These are phyloP conservation scores for Debaryomyces maramus DNA, from an alignment of 805 yeast genomes.

Conservation along the genomic window DNA sequence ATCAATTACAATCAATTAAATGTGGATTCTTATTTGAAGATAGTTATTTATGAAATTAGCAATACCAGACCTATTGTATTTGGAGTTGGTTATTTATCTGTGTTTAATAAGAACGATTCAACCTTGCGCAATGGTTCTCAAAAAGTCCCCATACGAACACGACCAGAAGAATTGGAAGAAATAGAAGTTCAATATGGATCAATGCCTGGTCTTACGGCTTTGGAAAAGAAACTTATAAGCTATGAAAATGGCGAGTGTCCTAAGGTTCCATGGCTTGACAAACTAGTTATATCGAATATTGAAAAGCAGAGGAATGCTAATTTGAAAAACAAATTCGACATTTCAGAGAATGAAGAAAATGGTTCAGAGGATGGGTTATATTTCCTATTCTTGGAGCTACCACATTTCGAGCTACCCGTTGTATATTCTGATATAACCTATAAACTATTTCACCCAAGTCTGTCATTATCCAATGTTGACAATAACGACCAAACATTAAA, in stretches of 20 bases:
- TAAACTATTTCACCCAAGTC: not conserved
- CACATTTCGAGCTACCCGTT: constrained; percentile 43
- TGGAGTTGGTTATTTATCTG: constrained; percentile 57
- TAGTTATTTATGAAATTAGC: constrained; percentile 69
- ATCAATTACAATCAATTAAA: constrained; percentile 72
- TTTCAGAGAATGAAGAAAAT: not conserved
- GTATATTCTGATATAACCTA: constrained; percentile 40
- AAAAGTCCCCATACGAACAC: constrained; percentile 31
- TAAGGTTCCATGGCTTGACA: constrained; percentile 72
- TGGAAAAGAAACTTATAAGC: constrained; percentile 55
- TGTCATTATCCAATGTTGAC: not conserved
- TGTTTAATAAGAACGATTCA: constrained; percentile 56
- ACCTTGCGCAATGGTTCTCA: constrained; percentile 74
- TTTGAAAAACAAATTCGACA: constrained; percentile 2
- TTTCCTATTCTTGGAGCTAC: constrained; percentile 40
- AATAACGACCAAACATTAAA: not conserved
- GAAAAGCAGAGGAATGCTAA: constrained; percentile 31
- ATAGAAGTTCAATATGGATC: constrained; percentile 23
- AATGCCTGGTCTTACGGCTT: constrained; percentile 22
- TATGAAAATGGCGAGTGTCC: constrained; percentile 69
- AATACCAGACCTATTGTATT: constrained; percentile 53
- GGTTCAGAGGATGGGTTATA: constrained; percentile 12
- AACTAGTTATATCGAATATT: constrained; percentile 56
- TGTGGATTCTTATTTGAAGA: constrained; percentile 54
- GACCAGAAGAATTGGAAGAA: constrained; percentile 16